Evolutionary conservation across 176 grass and related monocot genomes (phyloP), one percentile per base, ranked within the genome.

Genomic region (Musa troglodytarum): DNA sequence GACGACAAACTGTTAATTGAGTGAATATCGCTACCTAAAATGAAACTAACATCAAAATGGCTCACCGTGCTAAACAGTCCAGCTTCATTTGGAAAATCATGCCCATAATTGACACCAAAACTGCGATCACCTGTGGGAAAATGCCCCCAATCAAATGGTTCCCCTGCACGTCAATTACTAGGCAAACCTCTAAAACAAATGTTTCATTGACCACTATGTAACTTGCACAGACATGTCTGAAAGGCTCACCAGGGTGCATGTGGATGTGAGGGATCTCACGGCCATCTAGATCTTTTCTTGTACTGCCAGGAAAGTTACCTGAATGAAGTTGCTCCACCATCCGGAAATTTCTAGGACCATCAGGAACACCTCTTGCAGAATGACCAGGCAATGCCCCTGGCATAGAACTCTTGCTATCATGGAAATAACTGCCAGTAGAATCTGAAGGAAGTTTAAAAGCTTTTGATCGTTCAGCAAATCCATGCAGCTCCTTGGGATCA

Each of bases 41-140:
- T 4, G 21, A 29, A 34, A 68, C 10, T 68, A 16, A 15, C 20
- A 85, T 54, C 34, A 24, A 77, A 64, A 74, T 73, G 71, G 82
- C 90, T 72, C 73, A 92, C 90, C 68, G 10, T 72, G 74, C 74
- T 76, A 66, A 84, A 80, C 12, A 73, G 79, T 43, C 10, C 57
- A 72, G 79, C 51, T 86, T 82, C 86, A 84, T 84, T 86, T 62
- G 81, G 73, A 86, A 92, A 86, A 75, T 79, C 79, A 75, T 83
- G 86, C 2, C 49, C 49, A 84, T 86, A 86, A 53, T 69, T 74
- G 50, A 67, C 65, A 19, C 75, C 76, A 80, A 84, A 54, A 84
- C 76, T 72, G 49, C 62, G 79, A 71, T 86, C 86, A 79, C 80
- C 78, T 66, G 81, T 74, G 71, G 81, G 81, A 34, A 86, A 61